A percentile compares a stretch with the other conserved stretches of the same genome.
phyloP scores from a whole-genome alignment of 2,329 filamentous ascomycete genomes.

The Cladorrhinum sp. region DNA sequence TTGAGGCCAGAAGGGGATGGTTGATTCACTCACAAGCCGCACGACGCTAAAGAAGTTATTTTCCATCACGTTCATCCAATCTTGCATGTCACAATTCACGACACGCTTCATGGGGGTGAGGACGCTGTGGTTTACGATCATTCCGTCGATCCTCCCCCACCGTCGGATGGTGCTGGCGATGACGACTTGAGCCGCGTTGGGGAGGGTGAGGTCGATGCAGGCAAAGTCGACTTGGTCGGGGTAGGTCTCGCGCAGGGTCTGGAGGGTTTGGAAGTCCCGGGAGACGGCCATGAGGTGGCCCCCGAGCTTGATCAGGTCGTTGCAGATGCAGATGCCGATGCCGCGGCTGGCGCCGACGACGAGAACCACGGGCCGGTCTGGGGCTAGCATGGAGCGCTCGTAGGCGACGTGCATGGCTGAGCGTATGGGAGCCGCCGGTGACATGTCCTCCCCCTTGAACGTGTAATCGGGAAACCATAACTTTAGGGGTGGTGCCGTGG shows the following conservation, averaged over 20 bases:
- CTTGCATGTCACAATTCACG: constrained; percentile 62
- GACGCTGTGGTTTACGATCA: constrained; percentile 86
- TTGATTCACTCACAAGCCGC: constrained; percentile 69
- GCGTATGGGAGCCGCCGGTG: no score
- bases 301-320: constrained; percentile 47
- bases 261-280: constrained; percentile 48
- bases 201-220: constrained; percentile 53
- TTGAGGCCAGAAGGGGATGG: no score
- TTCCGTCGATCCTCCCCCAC: constrained; percentile 72
- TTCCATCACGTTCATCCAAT: constrained; percentile 75
- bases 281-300: constrained; percentile 61
- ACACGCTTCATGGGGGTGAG: constrained; percentile 73
- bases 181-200: constrained; percentile 46
- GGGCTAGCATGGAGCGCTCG: not conserved
- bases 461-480: no score
- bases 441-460: no score
- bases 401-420: not conserved
- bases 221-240: constrained; percentile 53
- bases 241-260: constrained; percentile 49
- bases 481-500: no score
- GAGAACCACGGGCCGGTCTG: constrained; percentile 48
- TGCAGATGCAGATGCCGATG: constrained; percentile 56
- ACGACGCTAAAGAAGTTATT: constrained; percentile 85
- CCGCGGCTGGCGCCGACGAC: constrained; percentile 65
- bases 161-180: constrained; percentile 62